Conservation (phyloP, 352 stramenopile species). For the Phytophthora rubi region DNA sequence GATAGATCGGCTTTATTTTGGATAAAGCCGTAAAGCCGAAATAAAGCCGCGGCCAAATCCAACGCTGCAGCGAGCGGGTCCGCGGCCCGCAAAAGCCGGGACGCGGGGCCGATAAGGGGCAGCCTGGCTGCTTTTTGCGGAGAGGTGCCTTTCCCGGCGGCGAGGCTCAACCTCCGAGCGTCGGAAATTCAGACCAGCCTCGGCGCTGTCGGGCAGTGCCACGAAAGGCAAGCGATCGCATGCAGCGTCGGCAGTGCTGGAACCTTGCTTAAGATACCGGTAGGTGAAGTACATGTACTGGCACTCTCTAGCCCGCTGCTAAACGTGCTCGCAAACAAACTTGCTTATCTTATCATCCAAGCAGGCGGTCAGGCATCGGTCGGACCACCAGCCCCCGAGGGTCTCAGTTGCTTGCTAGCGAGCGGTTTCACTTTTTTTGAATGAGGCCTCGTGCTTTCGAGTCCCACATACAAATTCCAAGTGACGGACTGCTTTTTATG, state of each 20-base stretch:
- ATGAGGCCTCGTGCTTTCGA: conserved; percentile 17
- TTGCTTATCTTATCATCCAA: background rate
- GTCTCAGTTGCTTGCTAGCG: conserved; percentile 21
- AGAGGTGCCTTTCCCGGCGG: conserved; percentile 2
- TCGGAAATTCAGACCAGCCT: conserved; percentile 23
- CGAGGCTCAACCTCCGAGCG: conserved; percentile 7
- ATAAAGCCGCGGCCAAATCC: no score
- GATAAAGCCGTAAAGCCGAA: no score
- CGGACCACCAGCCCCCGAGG: background rate
- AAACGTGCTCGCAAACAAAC: background rate
- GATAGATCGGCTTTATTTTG: no score
- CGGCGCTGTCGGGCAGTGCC: background rate
- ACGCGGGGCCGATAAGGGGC: conserved; percentile 16
- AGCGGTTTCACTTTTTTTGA: conserved; percentile 26
- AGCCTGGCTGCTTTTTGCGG: conserved; percentile 16
- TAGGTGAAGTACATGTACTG: background rate
- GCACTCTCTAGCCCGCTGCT: background rate
- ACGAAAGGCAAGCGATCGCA: background rate
- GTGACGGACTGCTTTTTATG: conserved; percentile 31
- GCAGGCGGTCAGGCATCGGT: conserved; percentile 7
- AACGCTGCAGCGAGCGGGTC: conserved; percentile 26
- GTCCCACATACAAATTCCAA: conserved; percentile 8
- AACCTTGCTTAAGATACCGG: no score
- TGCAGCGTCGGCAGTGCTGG: background rate
- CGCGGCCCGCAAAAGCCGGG: conserved; percentile 21